phyloP scores from a whole-genome alignment of 202 grass and related monocot species.

The Alloteropsis angusta region DNA sequence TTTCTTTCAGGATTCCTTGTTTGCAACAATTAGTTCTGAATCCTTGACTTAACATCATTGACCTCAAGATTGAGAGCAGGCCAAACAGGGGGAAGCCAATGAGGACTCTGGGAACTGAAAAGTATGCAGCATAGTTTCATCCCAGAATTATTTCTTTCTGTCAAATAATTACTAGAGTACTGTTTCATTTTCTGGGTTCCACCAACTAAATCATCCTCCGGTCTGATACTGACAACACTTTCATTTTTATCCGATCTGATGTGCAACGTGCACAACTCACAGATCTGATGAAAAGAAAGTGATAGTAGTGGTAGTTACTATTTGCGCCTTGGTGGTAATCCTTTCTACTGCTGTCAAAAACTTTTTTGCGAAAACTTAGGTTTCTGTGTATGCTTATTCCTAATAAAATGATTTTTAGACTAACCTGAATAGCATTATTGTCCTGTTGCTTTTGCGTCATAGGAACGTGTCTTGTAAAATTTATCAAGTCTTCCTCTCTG shows the following conservation, averaged over 20 bases:
- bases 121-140: conserved; percentile 37
- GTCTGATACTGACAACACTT: neutral
- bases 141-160: neutral
- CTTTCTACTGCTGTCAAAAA: neutral
- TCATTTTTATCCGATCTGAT: neutral
- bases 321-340: neutral
- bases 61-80: conserved; percentile 50
- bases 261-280: neutral
- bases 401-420: neutral
- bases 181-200: neutral
- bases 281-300: neutral
- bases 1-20: neutral
- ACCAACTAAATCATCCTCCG: neutral
- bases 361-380: neutral
- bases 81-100: conserved; percentile 45
- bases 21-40: neutral
- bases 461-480: neutral
- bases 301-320: neutral
- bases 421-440: neutral
- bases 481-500: neutral
- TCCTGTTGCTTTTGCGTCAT: neutral
- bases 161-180: neutral
- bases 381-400: neutral
- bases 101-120: conserved; percentile 38
- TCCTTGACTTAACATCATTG: neutral